Evolutionary conservation across 2,329 filamentous ascomycete genomes (phyloP).

Genomic region (Colletotrichum sp.): DNA sequence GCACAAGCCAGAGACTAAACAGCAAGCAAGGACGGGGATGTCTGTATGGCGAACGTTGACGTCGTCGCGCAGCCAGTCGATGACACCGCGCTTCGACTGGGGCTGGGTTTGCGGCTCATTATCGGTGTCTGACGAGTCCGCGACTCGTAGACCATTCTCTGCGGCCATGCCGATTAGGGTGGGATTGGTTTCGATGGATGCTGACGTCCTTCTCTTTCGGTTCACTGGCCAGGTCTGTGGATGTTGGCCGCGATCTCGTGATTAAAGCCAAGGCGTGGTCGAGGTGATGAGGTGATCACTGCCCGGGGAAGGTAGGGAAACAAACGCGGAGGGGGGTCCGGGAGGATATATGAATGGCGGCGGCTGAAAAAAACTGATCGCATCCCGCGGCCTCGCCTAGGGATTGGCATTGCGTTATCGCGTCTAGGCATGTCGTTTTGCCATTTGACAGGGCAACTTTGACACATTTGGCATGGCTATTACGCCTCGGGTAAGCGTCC

Average conservation of each 20-base stretch:
- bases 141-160: constrained; percentile 8
- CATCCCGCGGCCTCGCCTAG: neutral
- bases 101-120: neutral
- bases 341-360: neutral
- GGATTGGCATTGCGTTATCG: constrained; percentile 17
- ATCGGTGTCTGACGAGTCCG: constrained; percentile 13
- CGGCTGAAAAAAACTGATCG: neutral
- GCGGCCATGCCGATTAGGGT: neutral
- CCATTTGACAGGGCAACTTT: neutral
- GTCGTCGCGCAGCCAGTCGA: constrained; percentile 21
- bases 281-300: neutral
- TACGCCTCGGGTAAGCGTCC: constrained; percentile 15
- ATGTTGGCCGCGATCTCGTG: neutral
- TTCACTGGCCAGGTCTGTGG: neutral
- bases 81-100: neutral
- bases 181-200: neutral
- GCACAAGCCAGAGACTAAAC: constrained; percentile 42
- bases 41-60: constrained; percentile 29
- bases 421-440: constrained; percentile 13
- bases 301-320: neutral
- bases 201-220: neutral
- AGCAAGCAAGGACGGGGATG: constrained; percentile 43
- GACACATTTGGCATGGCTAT: neutral
- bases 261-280: neutral
- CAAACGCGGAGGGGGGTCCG: neutral